Percentiles rank a stretch among this genome's conserved stretches.
These are phyloP conservation scores for Xanthoceras sorbifolium DNA, from an alignment of 345 rosid species.

Conservation along the genomic window DNA sequence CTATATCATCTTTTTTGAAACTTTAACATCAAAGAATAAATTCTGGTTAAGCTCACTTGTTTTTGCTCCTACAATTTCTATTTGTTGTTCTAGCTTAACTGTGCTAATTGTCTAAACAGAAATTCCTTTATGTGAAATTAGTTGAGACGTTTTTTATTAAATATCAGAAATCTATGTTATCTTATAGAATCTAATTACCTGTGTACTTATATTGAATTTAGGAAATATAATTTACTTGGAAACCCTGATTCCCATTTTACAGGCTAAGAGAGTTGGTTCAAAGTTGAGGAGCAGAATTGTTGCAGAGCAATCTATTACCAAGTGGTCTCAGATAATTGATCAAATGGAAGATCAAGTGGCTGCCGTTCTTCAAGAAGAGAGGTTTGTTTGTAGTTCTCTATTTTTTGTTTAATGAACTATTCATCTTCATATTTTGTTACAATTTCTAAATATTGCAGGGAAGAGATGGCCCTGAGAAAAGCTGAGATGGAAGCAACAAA, in stretches of 20 bases:
- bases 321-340: slow-evolving; percentile 87
- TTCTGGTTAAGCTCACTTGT: background rate
- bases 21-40: background rate
- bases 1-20: background rate
- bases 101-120: background rate
- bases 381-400: slow-evolving; percentile 42
- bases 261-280: slow-evolving; percentile 92
- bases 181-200: background rate
- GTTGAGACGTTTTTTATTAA: slow-evolving; percentile 5
- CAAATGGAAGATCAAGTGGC: slow-evolving; percentile 81
- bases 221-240: slow-evolving; percentile 1
- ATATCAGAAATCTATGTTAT: background rate
- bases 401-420: slow-evolving; percentile 10
- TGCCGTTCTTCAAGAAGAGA: slow-evolving; percentile 76
- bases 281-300: slow-evolving; percentile 84
- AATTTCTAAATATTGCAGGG: slow-evolving; percentile 51
- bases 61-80: background rate
- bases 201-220: background rate
- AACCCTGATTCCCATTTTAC: slow-evolving; percentile 17
- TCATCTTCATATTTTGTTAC: slow-evolving; percentile 21
- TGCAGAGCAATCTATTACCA: slow-evolving; percentile 79
- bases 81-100: slow-evolving; percentile 6
- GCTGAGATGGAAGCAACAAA: slow-evolving; percentile 96
- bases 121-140: background rate
- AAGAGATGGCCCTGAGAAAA: slow-evolving; percentile 82